Evolutionary conservation across 2,329 filamentous ascomycete genomes (phyloP), one percentile per base, ranked within the genome.

Genomic region (Macrophomina tecta): DNA sequence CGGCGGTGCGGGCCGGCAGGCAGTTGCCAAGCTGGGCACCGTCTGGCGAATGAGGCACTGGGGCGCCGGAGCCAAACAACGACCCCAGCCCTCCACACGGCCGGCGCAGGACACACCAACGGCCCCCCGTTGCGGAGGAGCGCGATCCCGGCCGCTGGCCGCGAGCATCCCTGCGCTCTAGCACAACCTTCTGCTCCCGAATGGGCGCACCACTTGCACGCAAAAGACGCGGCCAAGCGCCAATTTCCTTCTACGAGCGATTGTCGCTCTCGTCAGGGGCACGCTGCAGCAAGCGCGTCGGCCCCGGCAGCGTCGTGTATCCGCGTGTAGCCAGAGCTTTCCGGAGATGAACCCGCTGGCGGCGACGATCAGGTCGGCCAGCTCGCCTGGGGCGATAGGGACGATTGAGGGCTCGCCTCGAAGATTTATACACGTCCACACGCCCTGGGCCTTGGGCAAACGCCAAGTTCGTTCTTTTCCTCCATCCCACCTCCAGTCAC

Each of bases 231-330:
- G 49, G 49, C 16, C 51, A 55, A 18, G 32, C 5, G 18, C 16
- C 51, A 55, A 55, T 55, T 55, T 55, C 51, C 3, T 36, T 53
- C 51, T 18, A 53, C 51, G 51, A n/a, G 51, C 30, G 12, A 51
- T 36, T 53, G 32, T 9, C 51, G 16, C 32, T 55, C 32, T 55
- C 51, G 32, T 38, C 32, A 32, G 9, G 32, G n/a, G 32, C 16
- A n/a, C 51, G 16, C 30, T 36, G 2, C 51, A 32, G 28, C 51
- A 53, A n/a, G 51, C 51, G 38, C 30, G 36, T 6, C 14, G 51
- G n/a, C 34, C 34, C 7, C 16, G 16, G 32, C 42, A 5, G 51
- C 6, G 30, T 7, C 32, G 32, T 18, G 12, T 16, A 16, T 14
- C 28, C 28, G 28, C 8, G 12, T 53, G 30, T 36, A 16, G 14